These are phyloP conservation scores for Trichaptum fuscoviolaceum DNA, from an alignment of 768 basidiomycete species.

Conservation along the genomic window DNA sequence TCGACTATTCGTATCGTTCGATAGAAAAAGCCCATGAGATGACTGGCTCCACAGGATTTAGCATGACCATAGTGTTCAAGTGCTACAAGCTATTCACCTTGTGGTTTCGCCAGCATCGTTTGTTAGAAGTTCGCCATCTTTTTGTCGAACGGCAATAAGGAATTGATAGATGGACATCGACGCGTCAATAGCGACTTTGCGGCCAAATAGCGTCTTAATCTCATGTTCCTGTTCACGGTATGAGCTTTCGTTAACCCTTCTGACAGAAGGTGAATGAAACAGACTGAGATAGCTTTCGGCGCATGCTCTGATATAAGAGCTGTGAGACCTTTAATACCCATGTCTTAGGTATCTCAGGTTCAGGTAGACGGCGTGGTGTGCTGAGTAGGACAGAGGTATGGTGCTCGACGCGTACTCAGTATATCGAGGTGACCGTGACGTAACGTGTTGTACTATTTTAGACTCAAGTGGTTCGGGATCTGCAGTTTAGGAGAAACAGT, in stretches of 20 bases:
- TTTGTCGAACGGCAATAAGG: constrained; percentile 94
- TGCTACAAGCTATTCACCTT: constrained; percentile 33
- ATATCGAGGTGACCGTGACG: background rate
- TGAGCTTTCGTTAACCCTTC: background rate
- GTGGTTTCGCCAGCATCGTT: constrained; percentile 99
- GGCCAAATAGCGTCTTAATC: constrained; percentile 95
- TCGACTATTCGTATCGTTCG: constrained; percentile 96
- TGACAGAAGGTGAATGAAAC: constrained; percentile 4
- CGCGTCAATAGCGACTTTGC: constrained; percentile 98
- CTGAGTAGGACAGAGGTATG: background rate
- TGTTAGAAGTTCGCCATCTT: constrained; percentile 93
- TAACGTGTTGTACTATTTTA: background rate
- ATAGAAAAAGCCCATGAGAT: constrained; percentile 99
- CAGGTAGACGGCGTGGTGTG: background rate
- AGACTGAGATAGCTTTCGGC: constrained; percentile 65
- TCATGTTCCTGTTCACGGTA: constrained; percentile 62
- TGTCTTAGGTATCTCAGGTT: constrained; percentile 27
- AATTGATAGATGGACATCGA: constrained; percentile 98
- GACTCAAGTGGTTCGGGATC: background rate
- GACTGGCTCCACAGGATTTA: constrained; percentile 37
- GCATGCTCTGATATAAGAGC: constrained; percentile 86
- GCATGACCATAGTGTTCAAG: background rate
- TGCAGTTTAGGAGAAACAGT: too few species aligned
- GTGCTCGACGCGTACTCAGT: too few species aligned
- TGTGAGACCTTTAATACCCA: constrained; percentile 97